Base-by-base conservation (phyloP, 176 grass and related monocot species). In the Bromus sterilis region DNA sequence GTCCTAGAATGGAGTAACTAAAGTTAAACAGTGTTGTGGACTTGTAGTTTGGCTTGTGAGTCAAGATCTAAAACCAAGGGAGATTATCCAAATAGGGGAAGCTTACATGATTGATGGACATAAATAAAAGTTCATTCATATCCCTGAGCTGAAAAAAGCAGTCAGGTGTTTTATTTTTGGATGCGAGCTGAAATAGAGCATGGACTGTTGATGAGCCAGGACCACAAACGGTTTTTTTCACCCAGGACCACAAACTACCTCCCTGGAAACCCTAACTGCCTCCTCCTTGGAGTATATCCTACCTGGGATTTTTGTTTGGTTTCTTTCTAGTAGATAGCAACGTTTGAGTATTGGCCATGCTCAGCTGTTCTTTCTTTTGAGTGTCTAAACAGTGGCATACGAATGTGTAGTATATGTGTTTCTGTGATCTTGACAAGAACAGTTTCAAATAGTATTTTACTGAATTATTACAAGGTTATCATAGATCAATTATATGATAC, bases 181-280 rank as follows among this genome's bases (percentile, higher is more conserved):
- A 73, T 73, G 70, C 85, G 71, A 77, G 42, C 82, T 71, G 55
- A 85, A 89, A 81, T 55, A 85, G 83, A 78, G 61, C 35, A 78
- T 53, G 15, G 73, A 86, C 87, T 86, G 73, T 73, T 82, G 78
- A 26, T 71, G 43, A 65, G 41, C 33, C 70, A 55, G 82, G 87
- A 89, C 87, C 87, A 89, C 87, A 77, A 89, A 85, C 87, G 69
- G 81, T 80, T 80, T 83, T 83, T 80, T 33, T 42, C 62, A 61
- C 8, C 39, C 65, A 46, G 87, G 87, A 89, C 87, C 87, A 89
- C 88, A 86, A 89, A 82, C 87, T 44, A 34, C 83, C 82, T 80
- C 60, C 86, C 53, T 67, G 87, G 32, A 88, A 87, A 4, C 79
- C 46, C 74, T 57, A 83, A 75, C 81, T 79, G 59, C 24, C 81